Evolutionary conservation across 225 moss, liverwort and hornwort species (phyloP).

Genomic region (Takakia lepidozioides): DNA sequence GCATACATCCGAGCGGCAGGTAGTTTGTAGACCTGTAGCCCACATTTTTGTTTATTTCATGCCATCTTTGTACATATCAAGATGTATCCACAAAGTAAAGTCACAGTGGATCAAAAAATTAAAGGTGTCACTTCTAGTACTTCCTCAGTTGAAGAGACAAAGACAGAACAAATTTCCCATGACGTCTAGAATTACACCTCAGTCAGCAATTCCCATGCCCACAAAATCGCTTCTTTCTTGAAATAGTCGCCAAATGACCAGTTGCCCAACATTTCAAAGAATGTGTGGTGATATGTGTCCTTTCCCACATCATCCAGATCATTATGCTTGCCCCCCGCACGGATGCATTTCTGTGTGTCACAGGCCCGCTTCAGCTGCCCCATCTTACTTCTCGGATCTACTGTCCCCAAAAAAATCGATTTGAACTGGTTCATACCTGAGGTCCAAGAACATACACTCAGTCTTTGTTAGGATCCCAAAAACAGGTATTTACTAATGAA

Average conservation of each 20-base stretch:
- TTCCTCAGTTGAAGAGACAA: no score
- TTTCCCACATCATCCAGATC: conserved; percentile 60
- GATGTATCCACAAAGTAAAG: no score
- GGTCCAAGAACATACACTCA: no score
- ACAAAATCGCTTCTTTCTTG: conserved; percentile 50
- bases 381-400: conserved; percentile 45
- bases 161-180: no score
- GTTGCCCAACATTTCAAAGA: conserved; percentile 63
- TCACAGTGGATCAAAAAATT: no score
- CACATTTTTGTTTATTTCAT: no score
- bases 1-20: conserved; percentile 54
- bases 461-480: neutral
- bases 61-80: no score
- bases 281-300: conserved; percentile 59
- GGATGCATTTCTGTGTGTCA: conserved; percentile 61
- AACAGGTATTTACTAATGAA: neutral
- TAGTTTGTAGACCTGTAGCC: conserved; percentile 34
- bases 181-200: no score
- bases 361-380: conserved; percentile 53
- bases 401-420: conserved; percentile 43
- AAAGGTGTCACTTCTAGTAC: no score
- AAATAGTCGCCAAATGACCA: conserved; percentile 67
- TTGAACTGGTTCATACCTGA: conserved; percentile 64
- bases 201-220: conserved; percentile 63
- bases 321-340: conserved; percentile 61